Conservation (phyloP, 2,329 filamentous ascomycete genomes). For the Cladosporium halotolerans region DNA sequence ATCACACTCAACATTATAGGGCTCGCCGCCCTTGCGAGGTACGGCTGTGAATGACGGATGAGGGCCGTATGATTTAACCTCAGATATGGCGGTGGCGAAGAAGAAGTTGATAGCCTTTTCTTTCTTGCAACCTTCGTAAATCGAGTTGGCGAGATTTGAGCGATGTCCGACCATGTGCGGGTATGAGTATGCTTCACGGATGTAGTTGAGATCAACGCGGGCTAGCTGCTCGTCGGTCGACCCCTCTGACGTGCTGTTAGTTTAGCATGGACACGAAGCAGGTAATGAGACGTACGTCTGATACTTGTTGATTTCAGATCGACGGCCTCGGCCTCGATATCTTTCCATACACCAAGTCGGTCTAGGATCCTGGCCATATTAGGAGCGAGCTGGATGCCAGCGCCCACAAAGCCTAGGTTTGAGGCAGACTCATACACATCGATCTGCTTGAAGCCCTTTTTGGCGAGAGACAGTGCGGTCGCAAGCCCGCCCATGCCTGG, state of each 20-base stretch:
- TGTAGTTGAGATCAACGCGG: conserved; percentile 63
- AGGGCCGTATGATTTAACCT: conserved; percentile 54
- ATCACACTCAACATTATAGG: conserved; percentile 48
- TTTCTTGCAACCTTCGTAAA: conserved; percentile 55
- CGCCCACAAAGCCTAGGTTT: conserved; percentile 72
- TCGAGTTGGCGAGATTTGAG: conserved; percentile 39
- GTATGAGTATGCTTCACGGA: conserved; percentile 62
- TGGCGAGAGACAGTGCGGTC: conserved; percentile 65
- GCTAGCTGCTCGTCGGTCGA: conserved; percentile 62
- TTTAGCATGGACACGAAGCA: background rate
- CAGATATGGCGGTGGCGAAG: conserved; percentile 53
- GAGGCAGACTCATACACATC: conserved; percentile 68
- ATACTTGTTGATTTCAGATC: conserved; percentile 67
- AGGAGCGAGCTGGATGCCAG: conserved; percentile 76
- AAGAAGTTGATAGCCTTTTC: conserved; percentile 61
- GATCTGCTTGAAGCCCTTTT: conserved; percentile 68
- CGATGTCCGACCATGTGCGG: conserved; percentile 77
- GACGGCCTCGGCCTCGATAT: conserved; percentile 65
- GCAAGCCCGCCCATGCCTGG: conserved; percentile 73
- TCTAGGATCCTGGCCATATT: conserved; percentile 76
- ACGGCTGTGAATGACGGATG: conserved; percentile 55
- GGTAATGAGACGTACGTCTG: conserved; percentile 43
- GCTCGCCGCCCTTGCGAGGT: conserved; percentile 45
- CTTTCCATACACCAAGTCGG: conserved; percentile 63
- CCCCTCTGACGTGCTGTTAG: conserved; percentile 49